Evolutionary conservation across 257 asterid genomes (phyloP).

Genomic region (Nyctanthes arbortristis): DNA sequence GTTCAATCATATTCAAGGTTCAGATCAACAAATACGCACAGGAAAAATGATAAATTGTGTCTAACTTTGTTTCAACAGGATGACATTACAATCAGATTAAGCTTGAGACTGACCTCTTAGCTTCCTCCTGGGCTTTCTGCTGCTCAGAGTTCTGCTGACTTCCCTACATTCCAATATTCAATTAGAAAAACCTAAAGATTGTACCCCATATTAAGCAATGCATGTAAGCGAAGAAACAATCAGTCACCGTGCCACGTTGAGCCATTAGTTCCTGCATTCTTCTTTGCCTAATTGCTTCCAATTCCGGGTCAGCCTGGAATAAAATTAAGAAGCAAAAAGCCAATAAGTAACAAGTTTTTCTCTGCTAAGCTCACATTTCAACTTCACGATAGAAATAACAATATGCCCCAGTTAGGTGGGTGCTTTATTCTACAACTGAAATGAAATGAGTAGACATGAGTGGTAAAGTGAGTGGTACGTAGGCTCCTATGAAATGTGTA

Average conservation of each 20-base stretch:
- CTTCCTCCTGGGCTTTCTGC: constrained; percentile 90
- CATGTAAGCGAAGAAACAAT: neutral
- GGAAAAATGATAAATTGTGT: neutral
- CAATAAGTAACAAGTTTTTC: neutral
- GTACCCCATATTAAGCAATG: neutral
- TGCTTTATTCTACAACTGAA: too few species aligned
- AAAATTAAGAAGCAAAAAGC: constrained; percentile 7
- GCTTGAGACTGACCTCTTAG: constrained; percentile 65
- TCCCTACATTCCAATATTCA: constrained; percentile 57
- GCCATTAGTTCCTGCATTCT: constrained; percentile 99
- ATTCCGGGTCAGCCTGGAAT: constrained; percentile 86
- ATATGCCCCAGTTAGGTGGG: too few species aligned
- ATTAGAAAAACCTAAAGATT: constrained; percentile 15
- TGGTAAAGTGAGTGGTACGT: too few species aligned
- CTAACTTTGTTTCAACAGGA: neutral
- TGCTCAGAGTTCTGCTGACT: constrained; percentile 64
- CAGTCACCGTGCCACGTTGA: constrained; percentile 63
- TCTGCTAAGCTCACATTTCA: neutral
- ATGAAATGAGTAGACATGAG: too few species aligned
- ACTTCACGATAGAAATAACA: neutral
- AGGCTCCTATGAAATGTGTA: too few species aligned
- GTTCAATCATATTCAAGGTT: constrained; percentile 21
- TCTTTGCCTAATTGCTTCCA: constrained; percentile 97
- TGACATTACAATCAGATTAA: constrained; percentile 6
- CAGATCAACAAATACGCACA: constrained; percentile 17